phyloP scores from a whole-genome alignment of 2,329 filamentous ascomycete genomes.

The Hypoxylon sp. region DNA sequence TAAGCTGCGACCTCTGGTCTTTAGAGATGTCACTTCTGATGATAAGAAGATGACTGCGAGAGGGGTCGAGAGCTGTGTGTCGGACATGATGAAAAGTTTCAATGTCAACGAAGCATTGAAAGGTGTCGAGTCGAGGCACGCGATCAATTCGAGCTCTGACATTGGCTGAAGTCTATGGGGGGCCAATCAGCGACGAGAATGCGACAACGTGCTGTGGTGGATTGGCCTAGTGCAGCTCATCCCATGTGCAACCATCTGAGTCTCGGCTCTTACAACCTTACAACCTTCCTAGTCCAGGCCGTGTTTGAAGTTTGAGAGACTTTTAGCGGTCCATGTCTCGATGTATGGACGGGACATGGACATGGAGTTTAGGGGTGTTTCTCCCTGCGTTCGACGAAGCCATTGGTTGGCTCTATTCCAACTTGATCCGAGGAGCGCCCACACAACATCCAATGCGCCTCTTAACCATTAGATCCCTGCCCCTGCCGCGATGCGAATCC shows the following conservation, averaged over 20 bases:
- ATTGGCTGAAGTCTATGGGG: constrained; percentile 44
- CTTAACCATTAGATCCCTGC: constrained; percentile 15
- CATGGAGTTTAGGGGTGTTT: constrained; percentile 9
- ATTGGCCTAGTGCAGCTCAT: constrained; percentile 49
- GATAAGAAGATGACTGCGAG: constrained; percentile 24
- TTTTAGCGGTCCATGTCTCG: constrained; percentile 1
- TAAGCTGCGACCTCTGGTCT: not conserved
- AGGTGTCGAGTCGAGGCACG: constrained; percentile 49
- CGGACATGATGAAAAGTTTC: constrained; percentile 33
- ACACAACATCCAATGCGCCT: constrained; percentile 11
- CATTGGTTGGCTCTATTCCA: constrained; percentile 32
- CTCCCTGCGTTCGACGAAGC: constrained; percentile 15
- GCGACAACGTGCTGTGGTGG: constrained; percentile 41
- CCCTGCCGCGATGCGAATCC: constrained; percentile 24
- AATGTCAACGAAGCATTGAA: constrained; percentile 41
- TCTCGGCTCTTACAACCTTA: constrained; percentile 36
- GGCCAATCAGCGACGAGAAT: constrained; percentile 41
- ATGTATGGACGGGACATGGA: constrained; percentile 4
- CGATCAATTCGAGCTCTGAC: constrained; percentile 51
- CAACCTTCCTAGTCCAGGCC: constrained; percentile 21
- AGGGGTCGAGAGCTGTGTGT: constrained; percentile 34
- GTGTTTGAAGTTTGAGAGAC: constrained; percentile 4
- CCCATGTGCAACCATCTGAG: constrained; percentile 32
- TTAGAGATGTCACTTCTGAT: constrained; percentile 12
- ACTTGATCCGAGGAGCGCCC: constrained; percentile 8